Base-by-base conservation (phyloP, 1,139 yeast genomes). In the Blastobotrys capitulatus region DNA sequence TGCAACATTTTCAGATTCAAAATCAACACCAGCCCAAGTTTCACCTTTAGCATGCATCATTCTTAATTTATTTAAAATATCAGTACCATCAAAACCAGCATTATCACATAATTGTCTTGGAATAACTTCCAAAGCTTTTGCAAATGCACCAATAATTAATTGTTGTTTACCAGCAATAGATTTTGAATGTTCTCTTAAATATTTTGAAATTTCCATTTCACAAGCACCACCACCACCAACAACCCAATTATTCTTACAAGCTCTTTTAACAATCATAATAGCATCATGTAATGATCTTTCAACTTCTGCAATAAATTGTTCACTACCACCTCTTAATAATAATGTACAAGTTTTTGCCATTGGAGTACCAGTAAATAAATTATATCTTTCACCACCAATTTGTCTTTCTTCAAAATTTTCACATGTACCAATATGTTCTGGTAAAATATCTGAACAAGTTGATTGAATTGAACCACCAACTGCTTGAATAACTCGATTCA, bases 141-240 rank as follows among this genome's bases (percentile, higher is more conserved):
- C 98, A 71, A 82, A 92, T 12, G 96, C 96, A 51, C 84, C 82
- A 54, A 92, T 85, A 53, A 92, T 81, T 57, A 92, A 74, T 72
- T 92, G 99, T 68, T 90, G 97, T 70, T 92, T 92, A 42, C 98
- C 98, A 19, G 96, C 88, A 61, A 92, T 86, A 12, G 89, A 79
- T 63, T 83, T 83, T 19, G 97, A 83, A 63, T 82, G 80, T 59
- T 88, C 97, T 62, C 98, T 80, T 60, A 94, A 77, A 65, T 85
- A 80, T 65, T 82, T 87, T 39, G 97, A 89, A 45, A 94, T 66
- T 66, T 92, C 97, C 98, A 92, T 94, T 69, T 92, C 98, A 57
- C 90, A 86, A 42, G 99, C 99, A 55, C 99, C 99, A 57, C 99
- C 99, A 52, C 99, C 99, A 15, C 96, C 97, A 53, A 92, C 98